Evolutionary conservation across 257 asterid genomes (phyloP), one percentile per base, ranked within the genome.

Genomic region (Solanum gandarillasii): DNA sequence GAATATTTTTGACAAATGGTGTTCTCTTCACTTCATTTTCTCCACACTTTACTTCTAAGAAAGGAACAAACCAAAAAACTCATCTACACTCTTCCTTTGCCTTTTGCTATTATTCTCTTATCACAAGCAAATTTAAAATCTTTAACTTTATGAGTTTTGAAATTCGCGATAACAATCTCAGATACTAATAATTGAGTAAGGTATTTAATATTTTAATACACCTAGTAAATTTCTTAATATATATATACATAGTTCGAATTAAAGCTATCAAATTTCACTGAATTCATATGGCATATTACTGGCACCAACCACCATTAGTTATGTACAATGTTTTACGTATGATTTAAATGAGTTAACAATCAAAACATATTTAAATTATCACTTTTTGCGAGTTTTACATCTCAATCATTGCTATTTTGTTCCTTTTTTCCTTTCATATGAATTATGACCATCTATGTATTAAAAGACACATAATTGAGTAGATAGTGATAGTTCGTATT

Each of bases 21-120:
- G 87, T 87, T 88, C 39, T 27, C 25, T 81, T 46, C 70, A 81
- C 85, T 46, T 48, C 70, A 81, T 81, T 81, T 81, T 81, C 85
- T 81, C 85, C 43, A 46, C 29, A 81, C 94, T 92, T 95, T 89
- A 86, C 91, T 91, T 90, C 92, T 73, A 94, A 93, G 95, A 87
- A 93, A 95, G 94, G 94, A 84, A 92, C 87, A 25, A 29, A 72
- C 92, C 11, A 76, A 76, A 89, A 13, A 86, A 70, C 92, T 89
- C 93, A 91, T 91, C 91, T 84, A 35, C 87, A 95, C 94, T 90
- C 94, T 89, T 90, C 91, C 89, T 70, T 70, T 16, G 2, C 11
- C 48, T 65, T 83, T 23, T 35, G 6, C 75, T 38, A 67, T 70
- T 71, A 84, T 83, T 84, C 86, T 79, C 68, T 41, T 5, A 12